A percentile compares a stretch with the other conserved stretches of the same genome.
Evolutionary conservation across 176 grass and related monocot species (phyloP).

Genomic region (Rhynchospora breviuscula): DNA sequence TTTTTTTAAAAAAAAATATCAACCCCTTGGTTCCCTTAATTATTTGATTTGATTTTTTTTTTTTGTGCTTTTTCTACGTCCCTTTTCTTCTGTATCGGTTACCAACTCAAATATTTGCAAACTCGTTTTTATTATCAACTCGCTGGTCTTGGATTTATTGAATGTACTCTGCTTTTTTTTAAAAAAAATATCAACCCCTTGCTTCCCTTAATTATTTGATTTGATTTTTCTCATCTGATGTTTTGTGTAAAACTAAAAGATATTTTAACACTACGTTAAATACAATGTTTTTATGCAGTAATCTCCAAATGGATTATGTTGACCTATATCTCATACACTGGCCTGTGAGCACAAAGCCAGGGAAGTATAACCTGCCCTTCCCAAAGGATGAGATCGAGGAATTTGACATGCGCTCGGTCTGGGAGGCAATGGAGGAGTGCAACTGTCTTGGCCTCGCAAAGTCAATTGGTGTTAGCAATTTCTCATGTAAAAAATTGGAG

Average conservation of each 20-base stretch:
- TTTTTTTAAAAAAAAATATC: too few species aligned
- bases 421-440: conserved; percentile 33
- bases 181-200: too few species aligned
- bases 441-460: conserved; percentile 1
- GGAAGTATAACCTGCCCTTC: background rate
- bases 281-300: background rate
- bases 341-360: conserved; percentile 16
- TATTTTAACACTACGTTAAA: background rate
- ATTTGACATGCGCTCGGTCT: conserved; percentile 20
- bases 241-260: background rate
- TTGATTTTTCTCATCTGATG: background rate
- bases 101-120: too few species aligned
- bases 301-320: conserved; percentile 26
- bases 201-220: background rate
- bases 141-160: too few species aligned
- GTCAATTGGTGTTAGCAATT: conserved; percentile 30
- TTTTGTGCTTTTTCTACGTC: too few species aligned
- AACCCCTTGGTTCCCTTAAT: background rate
- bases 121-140: too few species aligned
- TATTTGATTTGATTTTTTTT: background rate
- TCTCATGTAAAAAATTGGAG: conserved; percentile 38
- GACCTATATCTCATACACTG: conserved; percentile 37
- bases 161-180: too few species aligned
- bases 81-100: too few species aligned
- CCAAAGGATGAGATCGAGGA: conserved; percentile 19